Percentiles rank a stretch among this genome's conserved stretches.
Conservation (phyloP, 768 basidiomycete genomes). For the Cyclocybe aegerita region DNA sequence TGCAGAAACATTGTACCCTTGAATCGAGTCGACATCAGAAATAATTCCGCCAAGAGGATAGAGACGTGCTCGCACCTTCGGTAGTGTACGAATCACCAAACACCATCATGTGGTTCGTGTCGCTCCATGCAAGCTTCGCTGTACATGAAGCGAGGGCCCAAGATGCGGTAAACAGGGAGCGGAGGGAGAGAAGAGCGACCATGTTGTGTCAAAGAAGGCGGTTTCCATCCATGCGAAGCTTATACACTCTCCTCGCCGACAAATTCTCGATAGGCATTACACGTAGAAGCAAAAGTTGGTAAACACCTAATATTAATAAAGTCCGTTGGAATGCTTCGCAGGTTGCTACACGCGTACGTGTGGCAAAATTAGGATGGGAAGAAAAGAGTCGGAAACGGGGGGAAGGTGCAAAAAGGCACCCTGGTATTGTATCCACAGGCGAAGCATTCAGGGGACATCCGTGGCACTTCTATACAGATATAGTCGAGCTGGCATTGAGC, state of each 20-base stretch:
- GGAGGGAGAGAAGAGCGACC: slow-evolving; percentile 4
- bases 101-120: slow-evolving; percentile 54
- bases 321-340: slow-evolving; percentile 11
- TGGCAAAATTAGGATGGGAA: slow-evolving; percentile 6
- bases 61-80: slow-evolving; percentile 34
- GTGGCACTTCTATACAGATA: no score
- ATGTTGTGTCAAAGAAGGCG: not conserved
- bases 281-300: slow-evolving; percentile 3
- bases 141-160: slow-evolving; percentile 10
- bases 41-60: not conserved
- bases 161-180: slow-evolving; percentile 2
- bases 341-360: not conserved
- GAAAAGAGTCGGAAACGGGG: slow-evolving; percentile 3
- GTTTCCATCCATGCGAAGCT: not conserved
- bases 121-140: slow-evolving; percentile 46
- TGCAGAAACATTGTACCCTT: slow-evolving; percentile 60
- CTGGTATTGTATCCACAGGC: no score
- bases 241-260: slow-evolving; percentile 8
- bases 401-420: no score
- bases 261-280: slow-evolving; percentile 9
- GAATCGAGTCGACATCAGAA: not conserved
- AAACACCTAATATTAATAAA: slow-evolving; percentile 6
- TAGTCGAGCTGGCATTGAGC: no score
- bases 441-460: no score
- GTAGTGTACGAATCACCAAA: slow-evolving; percentile 68